Percentiles rank a stretch among this genome's conserved stretches.
These are phyloP conservation scores for Bacidia gigantensis DNA, from an alignment of 495 filamentous ascomycete species.

Conservation along the genomic window DNA sequence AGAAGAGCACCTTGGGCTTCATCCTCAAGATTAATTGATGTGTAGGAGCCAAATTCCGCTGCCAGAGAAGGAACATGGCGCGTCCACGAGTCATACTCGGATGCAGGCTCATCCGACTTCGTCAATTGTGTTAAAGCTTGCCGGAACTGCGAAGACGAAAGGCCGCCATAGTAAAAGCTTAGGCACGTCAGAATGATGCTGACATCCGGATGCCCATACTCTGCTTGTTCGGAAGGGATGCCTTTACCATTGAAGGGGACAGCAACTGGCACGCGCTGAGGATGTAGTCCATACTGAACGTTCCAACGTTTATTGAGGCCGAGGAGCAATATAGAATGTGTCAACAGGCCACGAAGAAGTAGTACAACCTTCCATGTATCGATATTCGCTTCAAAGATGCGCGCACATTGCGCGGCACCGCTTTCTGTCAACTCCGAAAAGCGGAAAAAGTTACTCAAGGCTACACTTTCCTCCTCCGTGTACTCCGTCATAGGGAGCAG, in stretches of 20 bases:
- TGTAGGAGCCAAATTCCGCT: conserved; percentile 29
- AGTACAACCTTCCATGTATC: conserved; percentile 31
- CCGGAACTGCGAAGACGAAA: conserved; percentile 39
- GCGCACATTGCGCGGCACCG: neutral
- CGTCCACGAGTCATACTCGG: conserved; percentile 44
- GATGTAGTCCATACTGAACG: conserved; percentile 50
- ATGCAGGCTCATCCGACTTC: conserved; percentile 39
- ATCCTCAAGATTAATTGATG: conserved; percentile 49
- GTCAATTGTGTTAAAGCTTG: conserved; percentile 35
- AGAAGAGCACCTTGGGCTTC: conserved; percentile 20
- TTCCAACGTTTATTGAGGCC: conserved; percentile 48
- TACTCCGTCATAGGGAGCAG: conserved; percentile 3
- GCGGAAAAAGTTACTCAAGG: conserved; percentile 6
- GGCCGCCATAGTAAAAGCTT: conserved; percentile 54
- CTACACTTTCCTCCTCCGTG: neutral
- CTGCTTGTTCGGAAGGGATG: conserved; percentile 44
- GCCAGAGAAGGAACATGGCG: conserved; percentile 25
- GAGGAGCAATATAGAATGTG: conserved; percentile 40
- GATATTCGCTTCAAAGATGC: conserved; percentile 23
- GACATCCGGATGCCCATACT: conserved; percentile 65
- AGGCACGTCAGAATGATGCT: conserved; percentile 53
- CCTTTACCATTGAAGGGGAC: conserved; percentile 66
- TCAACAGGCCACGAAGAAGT: conserved; percentile 47
- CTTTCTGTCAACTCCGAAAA: neutral
- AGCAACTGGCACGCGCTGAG: conserved; percentile 32